These are phyloP conservation scores for Russula olivacea DNA, from an alignment of 768 basidiomycete genomes.

Conservation along the genomic window DNA sequence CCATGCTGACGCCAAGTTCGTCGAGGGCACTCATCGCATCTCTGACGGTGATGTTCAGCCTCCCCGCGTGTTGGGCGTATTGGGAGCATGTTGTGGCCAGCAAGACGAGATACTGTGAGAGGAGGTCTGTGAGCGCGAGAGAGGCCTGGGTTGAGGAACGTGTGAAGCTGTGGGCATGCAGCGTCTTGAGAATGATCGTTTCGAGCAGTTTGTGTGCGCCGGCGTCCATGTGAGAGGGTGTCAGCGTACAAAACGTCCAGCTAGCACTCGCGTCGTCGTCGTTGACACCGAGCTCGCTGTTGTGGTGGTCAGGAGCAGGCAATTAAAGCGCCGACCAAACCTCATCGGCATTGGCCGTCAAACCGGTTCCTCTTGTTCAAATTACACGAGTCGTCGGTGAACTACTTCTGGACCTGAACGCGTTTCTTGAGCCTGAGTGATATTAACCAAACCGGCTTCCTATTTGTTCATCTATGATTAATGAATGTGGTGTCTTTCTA, in stretches of 20 bases:
- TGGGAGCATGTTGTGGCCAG: slow-evolving; percentile 61
- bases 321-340: slow-evolving; percentile 24
- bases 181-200: slow-evolving; percentile 57
- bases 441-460: background rate
- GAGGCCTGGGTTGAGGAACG: slow-evolving; percentile 70
- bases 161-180: slow-evolving; percentile 74
- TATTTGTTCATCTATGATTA: too few species aligned
- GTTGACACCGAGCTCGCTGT: slow-evolving; percentile 23
- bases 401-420: too few species aligned
- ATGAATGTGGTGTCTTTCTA: too few species aligned
- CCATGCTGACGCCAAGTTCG: slow-evolving; percentile 66
- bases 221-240: slow-evolving; percentile 40
- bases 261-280: slow-evolving; percentile 21
- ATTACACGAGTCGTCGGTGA: too few species aligned
- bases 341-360: slow-evolving; percentile 13
- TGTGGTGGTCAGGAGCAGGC: slow-evolving; percentile 26
- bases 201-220: slow-evolving; percentile 59
- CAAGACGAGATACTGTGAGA: slow-evolving; percentile 66
- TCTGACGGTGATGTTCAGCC: slow-evolving; percentile 47
- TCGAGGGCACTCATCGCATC: slow-evolving; percentile 64
- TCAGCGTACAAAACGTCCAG: background rate
- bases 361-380: too few species aligned
- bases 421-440: background rate
- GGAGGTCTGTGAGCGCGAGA: slow-evolving; percentile 63
- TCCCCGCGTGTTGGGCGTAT: slow-evolving; percentile 72